These are phyloP conservation scores for Solanum hybrid DNA, from an alignment of 305 asterid genomes.

Conservation along the genomic window DNA sequence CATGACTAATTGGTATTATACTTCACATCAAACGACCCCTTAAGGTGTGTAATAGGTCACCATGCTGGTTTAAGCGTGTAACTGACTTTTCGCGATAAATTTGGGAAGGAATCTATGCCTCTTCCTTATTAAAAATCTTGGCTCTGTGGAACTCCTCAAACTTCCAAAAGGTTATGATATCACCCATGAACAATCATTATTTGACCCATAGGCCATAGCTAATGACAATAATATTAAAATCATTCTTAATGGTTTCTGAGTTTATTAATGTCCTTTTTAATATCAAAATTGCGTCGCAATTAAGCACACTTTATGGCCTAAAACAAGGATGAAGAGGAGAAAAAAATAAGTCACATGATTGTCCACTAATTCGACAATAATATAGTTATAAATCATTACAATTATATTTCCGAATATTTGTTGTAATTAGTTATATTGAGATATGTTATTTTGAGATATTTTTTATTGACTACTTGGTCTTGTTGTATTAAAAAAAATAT, in stretches of 20 bases:
- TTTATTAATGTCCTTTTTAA: not conserved
- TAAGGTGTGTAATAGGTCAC: no score
- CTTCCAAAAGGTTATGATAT: not conserved
- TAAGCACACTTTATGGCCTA: not conserved
- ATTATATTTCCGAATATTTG: not conserved
- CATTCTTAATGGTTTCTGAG: not conserved
- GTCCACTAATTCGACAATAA: not conserved
- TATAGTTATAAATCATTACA: not conserved
- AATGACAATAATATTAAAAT: not conserved
- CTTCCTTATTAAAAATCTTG: not conserved
- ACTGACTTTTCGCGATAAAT: no score
- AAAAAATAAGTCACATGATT: not conserved
- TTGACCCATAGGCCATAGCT: not conserved
- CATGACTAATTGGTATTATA: no score
- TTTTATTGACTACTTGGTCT: no score
- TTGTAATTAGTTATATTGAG: not conserved
- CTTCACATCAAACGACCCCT: no score
- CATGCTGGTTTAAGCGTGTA: no score
- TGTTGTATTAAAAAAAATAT: not conserved
- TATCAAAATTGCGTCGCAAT: not conserved
- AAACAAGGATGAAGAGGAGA: not conserved
- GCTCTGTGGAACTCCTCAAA: not conserved
- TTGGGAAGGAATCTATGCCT: no score
- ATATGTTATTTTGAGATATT: not conserved
- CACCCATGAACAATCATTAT: not conserved